Conservation (phyloP, 1,284 basidiomycete genomes). For the Marasmius fiardii region DNA sequence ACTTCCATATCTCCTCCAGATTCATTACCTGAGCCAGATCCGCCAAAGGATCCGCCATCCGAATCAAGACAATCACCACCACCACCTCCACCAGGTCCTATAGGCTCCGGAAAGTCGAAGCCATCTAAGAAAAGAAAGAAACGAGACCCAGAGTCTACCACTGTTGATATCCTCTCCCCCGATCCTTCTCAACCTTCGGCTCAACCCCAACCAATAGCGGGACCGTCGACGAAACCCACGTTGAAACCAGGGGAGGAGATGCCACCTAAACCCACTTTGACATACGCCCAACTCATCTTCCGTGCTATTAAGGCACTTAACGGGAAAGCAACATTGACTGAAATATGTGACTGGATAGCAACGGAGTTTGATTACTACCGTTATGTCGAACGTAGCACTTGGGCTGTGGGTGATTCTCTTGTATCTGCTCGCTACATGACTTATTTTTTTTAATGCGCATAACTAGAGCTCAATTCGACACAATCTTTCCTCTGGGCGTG, state of each 20-base stretch:
- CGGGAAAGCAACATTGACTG: conserved; percentile 86
- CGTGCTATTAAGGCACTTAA: conserved; percentile 75
- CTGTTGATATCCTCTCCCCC: conserved; percentile 17
- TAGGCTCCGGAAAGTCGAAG: neutral
- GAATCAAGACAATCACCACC: conserved; percentile 35
- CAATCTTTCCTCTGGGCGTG: conserved; percentile 85
- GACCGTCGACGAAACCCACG: conserved; percentile 27
- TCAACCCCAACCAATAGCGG: conserved; percentile 23
- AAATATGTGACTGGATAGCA: conserved; percentile 91
- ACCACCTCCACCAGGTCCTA: conserved; percentile 53
- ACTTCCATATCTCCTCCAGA: conserved; percentile 74
- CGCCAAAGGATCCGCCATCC: neutral
- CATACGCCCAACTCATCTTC: conserved; percentile 79
- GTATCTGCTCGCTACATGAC: conserved; percentile 13
- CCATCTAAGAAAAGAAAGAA: conserved; percentile 3
- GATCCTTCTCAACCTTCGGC: conserved; percentile 19
- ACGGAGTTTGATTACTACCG: conserved; percentile 89
- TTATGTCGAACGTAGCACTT: conserved; percentile 73
- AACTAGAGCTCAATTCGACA: conserved; percentile 92
- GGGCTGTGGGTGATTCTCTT: conserved; percentile 65
- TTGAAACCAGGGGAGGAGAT: conserved; percentile 64
- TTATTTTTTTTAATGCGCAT: conserved; percentile 13
- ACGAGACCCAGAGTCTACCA: conserved; percentile 13
- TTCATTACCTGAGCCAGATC: conserved; percentile 56
- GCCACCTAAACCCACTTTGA: conserved; percentile 75